Evolutionary conservation across 1,284 basidiomycete genomes (phyloP), one percentile per base, ranked within the genome.

Genomic region (Malassezia japonica): DNA sequence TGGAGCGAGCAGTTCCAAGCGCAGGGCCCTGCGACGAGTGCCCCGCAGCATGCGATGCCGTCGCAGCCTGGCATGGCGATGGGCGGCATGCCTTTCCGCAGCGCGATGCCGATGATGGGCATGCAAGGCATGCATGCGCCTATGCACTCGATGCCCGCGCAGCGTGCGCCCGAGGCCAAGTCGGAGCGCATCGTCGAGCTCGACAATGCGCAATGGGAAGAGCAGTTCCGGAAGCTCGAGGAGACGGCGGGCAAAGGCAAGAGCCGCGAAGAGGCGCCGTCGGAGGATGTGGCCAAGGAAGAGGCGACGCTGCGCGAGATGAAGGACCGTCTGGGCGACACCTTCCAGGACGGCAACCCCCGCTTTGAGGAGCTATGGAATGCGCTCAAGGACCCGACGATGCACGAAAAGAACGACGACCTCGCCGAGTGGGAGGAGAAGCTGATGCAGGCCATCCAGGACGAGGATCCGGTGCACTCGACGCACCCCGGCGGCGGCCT

Each of bases 341-440:
- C 70, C 32, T 60, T 59, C 18, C 33, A 56, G 10, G 57, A 66
- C 18, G 58, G 57, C 18, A 55, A 64, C 37, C 51, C 56, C 6
- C 65, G 68, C 36, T 72, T 71, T 45, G 61, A 70, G 41, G 68
- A 70, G 44, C 61, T 72, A 15, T 72, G 70, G 70, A 60, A 64
- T 38, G 56, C 60, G 21, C 69, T 72, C 62, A 61, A 66, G 35
- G 48, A 62, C 36, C 46, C 57, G 34, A 57, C 55, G 16, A 50
- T 59, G 31, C 48, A 56, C 6, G 56, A 59, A 5, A 60, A 59
- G 13, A 27, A 21, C 18, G 67, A 66, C 16, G 69, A 71, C 21
- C 53, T 82, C 79, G 73, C 84, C 81, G 47, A 87, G 84, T 74
- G 84, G 82, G 16, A 87, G 83, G 69, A 79, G 77, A 55, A 81